Conservation (phyloP, 768 basidiomycete genomes). For the Termitomyces sp. region DNA sequence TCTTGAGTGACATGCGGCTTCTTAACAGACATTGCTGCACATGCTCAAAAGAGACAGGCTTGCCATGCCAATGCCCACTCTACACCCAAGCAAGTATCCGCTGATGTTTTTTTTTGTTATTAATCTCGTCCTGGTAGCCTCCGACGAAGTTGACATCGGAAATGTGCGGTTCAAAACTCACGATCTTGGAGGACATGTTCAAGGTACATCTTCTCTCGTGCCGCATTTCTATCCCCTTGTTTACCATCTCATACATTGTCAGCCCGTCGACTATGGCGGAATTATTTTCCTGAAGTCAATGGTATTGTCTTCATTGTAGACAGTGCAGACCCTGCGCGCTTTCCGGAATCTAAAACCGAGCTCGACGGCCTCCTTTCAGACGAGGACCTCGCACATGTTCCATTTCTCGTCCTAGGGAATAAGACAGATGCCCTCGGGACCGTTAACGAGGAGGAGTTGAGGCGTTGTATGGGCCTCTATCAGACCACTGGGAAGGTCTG, state of each 20-base stretch:
- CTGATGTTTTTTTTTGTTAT: not conserved
- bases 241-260: not conserved
- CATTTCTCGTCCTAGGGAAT: constrained; percentile 97
- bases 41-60: constrained; percentile 99
- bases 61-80: constrained; percentile 94
- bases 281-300: constrained; percentile 99
- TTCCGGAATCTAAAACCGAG: constrained; percentile 94
- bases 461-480: constrained; percentile 93
- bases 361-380: constrained; percentile 93
- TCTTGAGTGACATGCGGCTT: not conserved
- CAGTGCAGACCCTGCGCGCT: constrained; percentile 92
- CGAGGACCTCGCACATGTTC: constrained; percentile 91
- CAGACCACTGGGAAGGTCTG: constrained; percentile 97
- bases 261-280: constrained; percentile 98
- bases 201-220: constrained; percentile 44
- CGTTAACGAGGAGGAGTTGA: constrained; percentile 94
- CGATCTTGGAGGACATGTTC: constrained; percentile 95
- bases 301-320: constrained; percentile 98
- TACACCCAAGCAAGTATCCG: constrained; percentile 82
- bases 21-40: constrained; percentile 79
- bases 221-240: not conserved
- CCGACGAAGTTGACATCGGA: constrained; percentile 97
- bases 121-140: constrained; percentile 49
- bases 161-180: constrained; percentile 99
- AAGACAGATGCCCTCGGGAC: constrained; percentile 97